Evolutionary conservation across 805 yeast species (phyloP).

Genomic region (Debaryomyces maramus): DNA sequence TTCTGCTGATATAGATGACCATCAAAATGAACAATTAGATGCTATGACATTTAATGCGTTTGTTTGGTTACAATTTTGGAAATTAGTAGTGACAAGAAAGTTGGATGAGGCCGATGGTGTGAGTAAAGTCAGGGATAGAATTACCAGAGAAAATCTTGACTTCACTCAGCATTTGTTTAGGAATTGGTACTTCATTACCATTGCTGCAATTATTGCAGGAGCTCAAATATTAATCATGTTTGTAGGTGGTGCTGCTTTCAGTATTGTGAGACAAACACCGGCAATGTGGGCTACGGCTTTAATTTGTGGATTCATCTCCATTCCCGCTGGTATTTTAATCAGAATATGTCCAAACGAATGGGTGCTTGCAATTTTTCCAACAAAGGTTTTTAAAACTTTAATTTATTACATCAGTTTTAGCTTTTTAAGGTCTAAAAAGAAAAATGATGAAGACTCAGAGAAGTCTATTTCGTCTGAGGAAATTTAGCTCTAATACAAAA

Average conservation of each 20-base stretch:
- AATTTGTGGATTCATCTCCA: constrained; percentile 72
- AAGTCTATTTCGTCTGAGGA: not conserved
- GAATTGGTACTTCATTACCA: constrained; percentile 77
- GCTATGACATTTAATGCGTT: constrained; percentile 93
- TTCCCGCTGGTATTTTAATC: constrained; percentile 77
- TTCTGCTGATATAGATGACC: constrained; percentile 30
- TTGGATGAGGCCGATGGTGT: constrained; percentile 83
- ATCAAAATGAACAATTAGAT: constrained; percentile 58
- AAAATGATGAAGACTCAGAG: constrained; percentile 10
- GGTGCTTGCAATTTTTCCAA: constrained; percentile 67
- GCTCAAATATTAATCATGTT: constrained; percentile 90
- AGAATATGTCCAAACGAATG: constrained; percentile 83
- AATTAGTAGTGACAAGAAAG: constrained; percentile 85
- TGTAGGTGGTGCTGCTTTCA: constrained; percentile 96
- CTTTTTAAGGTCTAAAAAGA: constrained; percentile 32
- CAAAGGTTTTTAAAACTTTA: constrained; percentile 44
- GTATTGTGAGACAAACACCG: constrained; percentile 75
- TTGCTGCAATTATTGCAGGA: constrained; percentile 73
- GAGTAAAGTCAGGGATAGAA: constrained; percentile 54
- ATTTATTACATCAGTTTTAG: constrained; percentile 38
- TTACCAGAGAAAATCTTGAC: constrained; percentile 66
- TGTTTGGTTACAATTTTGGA: constrained; percentile 97
- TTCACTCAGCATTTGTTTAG: constrained; percentile 79
- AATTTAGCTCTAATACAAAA: too few relatives aligned
- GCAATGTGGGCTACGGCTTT: constrained; percentile 90